Percentiles rank a stretch among this genome's conserved stretches.
Evolutionary conservation across 306 rosid genomes (phyloP).

Genomic region (Ceratonia siliqua): DNA sequence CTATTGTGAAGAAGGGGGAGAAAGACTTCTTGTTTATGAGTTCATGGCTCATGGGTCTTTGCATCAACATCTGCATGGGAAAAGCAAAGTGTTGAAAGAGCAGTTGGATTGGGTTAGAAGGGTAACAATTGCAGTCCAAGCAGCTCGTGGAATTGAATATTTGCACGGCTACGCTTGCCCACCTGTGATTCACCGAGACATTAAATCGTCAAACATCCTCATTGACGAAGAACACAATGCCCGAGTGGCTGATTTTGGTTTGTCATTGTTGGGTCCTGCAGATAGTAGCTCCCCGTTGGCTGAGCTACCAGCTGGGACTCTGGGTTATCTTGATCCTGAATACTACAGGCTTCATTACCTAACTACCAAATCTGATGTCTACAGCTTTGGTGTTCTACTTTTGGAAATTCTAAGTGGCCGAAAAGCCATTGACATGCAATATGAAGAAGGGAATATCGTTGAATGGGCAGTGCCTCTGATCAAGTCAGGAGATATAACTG

Average conservation of each 20-base stretch:
- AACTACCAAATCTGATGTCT: slow-evolving; percentile 94
- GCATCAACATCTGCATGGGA: slow-evolving; percentile 84
- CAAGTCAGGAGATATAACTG: slow-evolving; percentile 60
- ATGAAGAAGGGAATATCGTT: slow-evolving; percentile 84
- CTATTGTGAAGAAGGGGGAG: slow-evolving; percentile 86
- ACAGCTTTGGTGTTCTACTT: slow-evolving; percentile 88
- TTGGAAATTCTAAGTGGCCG: slow-evolving; percentile 89
- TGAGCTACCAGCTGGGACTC: slow-evolving; percentile 92
- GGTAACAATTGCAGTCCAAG: slow-evolving; percentile 92
- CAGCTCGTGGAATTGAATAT: slow-evolving; percentile 89
- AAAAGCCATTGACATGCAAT: slow-evolving; percentile 95
- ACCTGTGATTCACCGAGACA: slow-evolving; percentile 87
- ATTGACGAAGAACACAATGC: slow-evolving; percentile 98
- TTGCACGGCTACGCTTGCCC: slow-evolving; percentile 92
- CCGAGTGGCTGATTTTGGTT: slow-evolving; percentile 90
- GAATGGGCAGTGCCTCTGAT: slow-evolving; percentile 96
- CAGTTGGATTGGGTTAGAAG: slow-evolving; percentile 89
- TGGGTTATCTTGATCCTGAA: slow-evolving; percentile 96
- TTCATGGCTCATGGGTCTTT: slow-evolving; percentile 93
- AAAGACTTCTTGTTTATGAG: slow-evolving; percentile 90
- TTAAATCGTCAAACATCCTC: slow-evolving; percentile 91
- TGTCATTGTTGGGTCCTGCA: slow-evolving; percentile 77
- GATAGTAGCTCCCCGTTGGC: slow-evolving; percentile 91
- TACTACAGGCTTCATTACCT: slow-evolving; percentile 96
- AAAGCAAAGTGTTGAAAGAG: slow-evolving; percentile 60